Conservation (phyloP, 305 asterid species). For the Solanum hybrid region DNA sequence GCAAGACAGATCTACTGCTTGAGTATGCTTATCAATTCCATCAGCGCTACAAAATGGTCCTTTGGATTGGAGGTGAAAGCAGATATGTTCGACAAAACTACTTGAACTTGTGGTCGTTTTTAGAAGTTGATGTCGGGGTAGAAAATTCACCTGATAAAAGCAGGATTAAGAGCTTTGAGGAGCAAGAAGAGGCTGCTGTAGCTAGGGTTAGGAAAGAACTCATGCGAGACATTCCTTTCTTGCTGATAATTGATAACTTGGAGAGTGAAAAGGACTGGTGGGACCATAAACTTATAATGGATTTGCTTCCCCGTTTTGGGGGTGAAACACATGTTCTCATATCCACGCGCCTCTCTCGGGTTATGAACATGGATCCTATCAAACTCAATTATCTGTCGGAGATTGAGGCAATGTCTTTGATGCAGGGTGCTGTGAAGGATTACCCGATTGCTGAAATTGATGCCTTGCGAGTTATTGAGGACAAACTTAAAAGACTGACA, state of each 20-base stretch:
- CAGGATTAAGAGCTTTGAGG: conserved; percentile 79
- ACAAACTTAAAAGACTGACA: conserved; percentile 81
- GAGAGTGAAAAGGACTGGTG: conserved; percentile 97
- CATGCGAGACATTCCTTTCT: conserved; percentile 75
- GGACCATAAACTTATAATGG: conserved; percentile 86
- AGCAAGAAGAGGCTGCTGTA: conserved; percentile 84
- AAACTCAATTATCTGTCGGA: conserved; percentile 78
- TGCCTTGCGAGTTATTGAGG: conserved; percentile 78
- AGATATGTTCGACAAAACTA: conserved; percentile 75
- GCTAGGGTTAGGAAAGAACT: conserved; percentile 83
- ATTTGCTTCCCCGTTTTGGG: conserved; percentile 88
- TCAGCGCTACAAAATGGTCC: conserved; percentile 83
- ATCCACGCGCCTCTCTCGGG: conserved; percentile 56
- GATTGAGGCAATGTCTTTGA: conserved; percentile 76
- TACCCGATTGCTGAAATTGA: conserved; percentile 67
- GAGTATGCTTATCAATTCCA: conserved; percentile 78
- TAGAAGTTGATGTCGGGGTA: conserved; percentile 72
- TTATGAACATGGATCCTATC: conserved; percentile 78
- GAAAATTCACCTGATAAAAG: conserved; percentile 47
- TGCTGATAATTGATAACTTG: conserved; percentile 71
- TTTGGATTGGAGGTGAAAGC: conserved; percentile 95
- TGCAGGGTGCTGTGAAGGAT: conserved; percentile 70
- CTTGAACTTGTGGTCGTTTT: conserved; percentile 66
- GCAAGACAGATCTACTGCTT: conserved; percentile 83
- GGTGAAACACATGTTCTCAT: conserved; percentile 90